These are phyloP conservation scores for Areca catechu DNA, from an alignment of 176 grass and related monocot genomes.

Conservation along the genomic window DNA sequence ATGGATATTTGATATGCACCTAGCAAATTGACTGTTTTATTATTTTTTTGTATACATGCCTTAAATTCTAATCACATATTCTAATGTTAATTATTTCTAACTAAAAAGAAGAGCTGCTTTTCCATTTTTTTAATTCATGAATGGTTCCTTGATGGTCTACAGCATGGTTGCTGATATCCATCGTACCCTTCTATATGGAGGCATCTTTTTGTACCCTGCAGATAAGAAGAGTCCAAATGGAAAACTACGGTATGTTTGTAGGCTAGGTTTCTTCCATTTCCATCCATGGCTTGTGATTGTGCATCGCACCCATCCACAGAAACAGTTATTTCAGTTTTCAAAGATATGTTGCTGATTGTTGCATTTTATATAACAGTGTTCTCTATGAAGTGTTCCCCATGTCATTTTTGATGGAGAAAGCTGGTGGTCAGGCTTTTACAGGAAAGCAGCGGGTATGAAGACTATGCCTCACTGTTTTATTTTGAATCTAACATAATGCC, in stretches of 20 bases:
- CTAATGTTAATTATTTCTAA: no score
- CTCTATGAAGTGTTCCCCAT: slow-evolving; percentile 99
- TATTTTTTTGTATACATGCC: no score
- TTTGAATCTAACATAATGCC: not conserved
- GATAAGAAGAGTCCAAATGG: slow-evolving; percentile 86
- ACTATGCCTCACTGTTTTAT: not conserved
- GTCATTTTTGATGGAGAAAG: slow-evolving; percentile 96
- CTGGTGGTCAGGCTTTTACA: slow-evolving; percentile 91
- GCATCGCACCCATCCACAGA: no score
- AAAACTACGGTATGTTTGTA: slow-evolving; percentile 59
- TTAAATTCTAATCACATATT: no score
- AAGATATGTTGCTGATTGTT: not conserved
- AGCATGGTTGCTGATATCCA: slow-evolving; percentile 99
- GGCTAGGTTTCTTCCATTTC: not conserved
- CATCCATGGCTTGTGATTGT: no score
- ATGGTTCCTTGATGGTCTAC: slow-evolving; percentile 14
- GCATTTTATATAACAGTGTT: slow-evolving; percentile 40
- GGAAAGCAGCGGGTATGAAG: slow-evolving; percentile 71
- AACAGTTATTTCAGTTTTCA: no score
- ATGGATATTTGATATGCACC: no score
- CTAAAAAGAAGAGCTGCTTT: no score
- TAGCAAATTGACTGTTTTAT: no score
- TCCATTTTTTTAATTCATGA: no score
- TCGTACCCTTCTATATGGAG: slow-evolving; percentile 89
- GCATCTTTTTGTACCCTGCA: slow-evolving; percentile 91